phyloP scores from a whole-genome alignment of 179 eudicot species.

The Sideroxylon spinosum region DNA sequence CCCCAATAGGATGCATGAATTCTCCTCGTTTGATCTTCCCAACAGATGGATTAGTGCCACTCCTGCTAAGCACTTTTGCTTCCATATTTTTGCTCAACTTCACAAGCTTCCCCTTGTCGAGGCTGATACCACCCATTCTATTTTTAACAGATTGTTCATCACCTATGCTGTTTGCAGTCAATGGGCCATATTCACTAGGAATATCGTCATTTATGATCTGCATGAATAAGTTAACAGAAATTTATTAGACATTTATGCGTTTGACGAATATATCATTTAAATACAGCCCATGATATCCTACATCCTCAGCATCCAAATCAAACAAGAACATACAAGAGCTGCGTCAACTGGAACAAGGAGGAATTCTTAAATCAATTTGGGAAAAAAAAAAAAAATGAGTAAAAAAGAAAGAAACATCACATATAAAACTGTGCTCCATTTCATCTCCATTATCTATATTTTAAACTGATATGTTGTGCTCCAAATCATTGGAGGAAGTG shows the following conservation, averaged over 20 bases:
- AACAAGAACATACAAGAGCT: neutral
- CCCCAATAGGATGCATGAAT: conserved; percentile 27
- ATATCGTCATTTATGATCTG: conserved; percentile 31
- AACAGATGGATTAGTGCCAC: conserved; percentile 27
- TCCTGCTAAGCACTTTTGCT: conserved; percentile 26
- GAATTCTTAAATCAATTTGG: no score
- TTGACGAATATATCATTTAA: neutral
- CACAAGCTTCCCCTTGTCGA: conserved; percentile 26
- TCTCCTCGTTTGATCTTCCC: conserved; percentile 43
- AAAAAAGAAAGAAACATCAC: no score
- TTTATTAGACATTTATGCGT: neutral
- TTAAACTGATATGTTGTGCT: no score
- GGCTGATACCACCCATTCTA: conserved; percentile 15
- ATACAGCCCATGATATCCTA: neutral
- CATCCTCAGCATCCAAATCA: neutral
- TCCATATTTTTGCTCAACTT: conserved; percentile 32
- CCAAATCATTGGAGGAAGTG: no score
- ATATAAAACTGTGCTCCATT: no score
- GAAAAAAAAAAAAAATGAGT: no score
- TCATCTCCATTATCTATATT: no score
- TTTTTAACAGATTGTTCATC: conserved; percentile 26
- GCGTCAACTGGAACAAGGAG: no score
- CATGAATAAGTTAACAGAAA: neutral
- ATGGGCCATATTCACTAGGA: conserved; percentile 33
- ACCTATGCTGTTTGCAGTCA: conserved; percentile 26